Percentiles rank a stretch among this genome's conserved stretches.
Conservation (phyloP, 2,329 filamentous ascomycete species). For the Ophidiomyces ophidiicola region DNA sequence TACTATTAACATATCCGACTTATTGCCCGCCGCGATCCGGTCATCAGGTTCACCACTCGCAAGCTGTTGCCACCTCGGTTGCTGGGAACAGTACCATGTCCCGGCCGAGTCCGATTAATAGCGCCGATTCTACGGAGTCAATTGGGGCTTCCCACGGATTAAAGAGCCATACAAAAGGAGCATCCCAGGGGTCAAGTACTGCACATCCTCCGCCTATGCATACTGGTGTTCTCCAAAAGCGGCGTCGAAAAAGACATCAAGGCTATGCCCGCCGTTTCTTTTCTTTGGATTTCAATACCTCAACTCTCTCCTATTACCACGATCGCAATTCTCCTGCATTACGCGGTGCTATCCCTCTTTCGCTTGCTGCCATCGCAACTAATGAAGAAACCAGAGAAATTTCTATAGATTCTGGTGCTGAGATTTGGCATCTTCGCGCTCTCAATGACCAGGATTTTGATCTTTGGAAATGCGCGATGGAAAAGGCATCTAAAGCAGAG, state of each 20-base stretch:
- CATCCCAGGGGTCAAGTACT: slow-evolving; percentile 19
- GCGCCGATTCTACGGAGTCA: slow-evolving; percentile 40
- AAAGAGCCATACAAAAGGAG: slow-evolving; percentile 1
- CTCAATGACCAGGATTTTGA: slow-evolving; percentile 72
- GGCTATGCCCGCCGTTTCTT: slow-evolving; percentile 90
- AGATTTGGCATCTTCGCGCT: slow-evolving; percentile 89
- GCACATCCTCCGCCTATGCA: slow-evolving; percentile 49
- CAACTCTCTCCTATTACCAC: slow-evolving; percentile 91
- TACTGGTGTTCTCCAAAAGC: slow-evolving; percentile 75
- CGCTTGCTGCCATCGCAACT: slow-evolving; percentile 77
- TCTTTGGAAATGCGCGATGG: slow-evolving; percentile 75
- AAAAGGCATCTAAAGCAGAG: slow-evolving; percentile 56
- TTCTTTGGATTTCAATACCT: slow-evolving; percentile 86
- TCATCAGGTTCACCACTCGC: slow-evolving; percentile 41
- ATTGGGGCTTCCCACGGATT: slow-evolving; percentile 29
- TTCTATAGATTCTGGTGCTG: slow-evolving; percentile 89
- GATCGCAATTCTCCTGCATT: slow-evolving; percentile 86
- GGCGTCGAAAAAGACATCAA: slow-evolving; percentile 83
- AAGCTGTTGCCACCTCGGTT: slow-evolving; percentile 33
- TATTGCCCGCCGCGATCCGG: slow-evolving; percentile 40
- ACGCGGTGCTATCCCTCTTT: slow-evolving; percentile 82
- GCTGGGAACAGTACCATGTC: slow-evolving; percentile 4
- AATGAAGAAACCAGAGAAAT: slow-evolving; percentile 84
- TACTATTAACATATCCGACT: slow-evolving; percentile 85
- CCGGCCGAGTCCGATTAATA: slow-evolving; percentile 29